phyloP scores from a whole-genome alignment of 1,139 yeast species.

The Meyerozyma sp. region DNA sequence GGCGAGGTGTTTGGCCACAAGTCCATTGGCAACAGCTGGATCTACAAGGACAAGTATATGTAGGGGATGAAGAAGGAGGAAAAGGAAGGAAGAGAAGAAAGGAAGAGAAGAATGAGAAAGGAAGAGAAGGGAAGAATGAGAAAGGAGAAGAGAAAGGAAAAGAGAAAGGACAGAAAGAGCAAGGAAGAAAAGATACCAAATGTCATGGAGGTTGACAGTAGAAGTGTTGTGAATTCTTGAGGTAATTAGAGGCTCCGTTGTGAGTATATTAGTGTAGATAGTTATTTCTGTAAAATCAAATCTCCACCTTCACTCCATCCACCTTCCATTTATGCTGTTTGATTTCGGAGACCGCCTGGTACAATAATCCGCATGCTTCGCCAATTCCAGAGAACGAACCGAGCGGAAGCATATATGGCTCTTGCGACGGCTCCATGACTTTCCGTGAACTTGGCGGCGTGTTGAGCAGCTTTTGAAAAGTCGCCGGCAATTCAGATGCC shows the following conservation, averaged over 20 bases:
- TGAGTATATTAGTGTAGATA: too few species aligned
- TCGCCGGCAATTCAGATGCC: background rate
- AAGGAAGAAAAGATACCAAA: too few species aligned
- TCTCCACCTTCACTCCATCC: background rate
- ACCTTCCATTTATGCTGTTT: background rate
- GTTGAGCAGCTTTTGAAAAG: background rate
- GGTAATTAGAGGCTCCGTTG: too few species aligned
- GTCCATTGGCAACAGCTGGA: conserved; percentile 73
- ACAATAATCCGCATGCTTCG: background rate
- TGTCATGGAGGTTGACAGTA: too few species aligned
- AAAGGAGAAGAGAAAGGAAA: too few species aligned
- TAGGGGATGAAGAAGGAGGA: background rate
- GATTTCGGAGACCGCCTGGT: background rate
- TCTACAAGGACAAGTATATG: conserved; percentile 66
- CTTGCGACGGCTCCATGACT: background rate
- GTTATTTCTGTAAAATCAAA: background rate
- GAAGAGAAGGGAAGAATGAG: too few species aligned
- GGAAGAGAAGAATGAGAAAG: too few species aligned
- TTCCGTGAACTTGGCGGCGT: background rate
- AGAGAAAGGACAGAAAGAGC: too few species aligned
- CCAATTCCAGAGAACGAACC: background rate
- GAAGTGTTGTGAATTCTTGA: too few species aligned
- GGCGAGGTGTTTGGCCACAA: conserved; percentile 63
- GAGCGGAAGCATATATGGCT: background rate
- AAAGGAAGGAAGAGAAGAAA: too few species aligned